Evolutionary conservation across 805 yeast species (phyloP).

Genomic region (Candida sonorensis): DNA sequence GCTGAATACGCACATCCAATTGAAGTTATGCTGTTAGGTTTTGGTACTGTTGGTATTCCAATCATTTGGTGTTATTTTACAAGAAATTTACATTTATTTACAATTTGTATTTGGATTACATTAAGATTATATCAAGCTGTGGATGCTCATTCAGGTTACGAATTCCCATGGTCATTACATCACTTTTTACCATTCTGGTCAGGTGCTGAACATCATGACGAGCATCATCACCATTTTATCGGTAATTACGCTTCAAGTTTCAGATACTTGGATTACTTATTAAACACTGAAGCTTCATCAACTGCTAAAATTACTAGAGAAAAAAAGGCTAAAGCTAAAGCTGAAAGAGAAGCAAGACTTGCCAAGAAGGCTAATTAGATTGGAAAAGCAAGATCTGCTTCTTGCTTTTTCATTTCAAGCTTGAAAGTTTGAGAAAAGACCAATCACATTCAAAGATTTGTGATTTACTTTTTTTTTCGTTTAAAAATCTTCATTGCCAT

Average conservation of each 20-base stretch:
- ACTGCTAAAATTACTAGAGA: conserved; percentile 74
- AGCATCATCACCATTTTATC: conserved; percentile 92
- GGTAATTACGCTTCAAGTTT: conserved; percentile 94
- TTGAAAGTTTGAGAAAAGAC: too few species aligned
- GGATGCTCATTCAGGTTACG: conserved; percentile 97
- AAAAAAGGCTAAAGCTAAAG: conserved; percentile 47
- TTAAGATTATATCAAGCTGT: conserved; percentile 92
- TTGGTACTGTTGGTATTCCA: conserved; percentile 96
- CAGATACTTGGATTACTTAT: conserved; percentile 90
- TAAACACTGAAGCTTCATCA: conserved; percentile 88
- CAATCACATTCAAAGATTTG: too few species aligned
- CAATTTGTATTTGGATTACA: conserved; percentile 84
- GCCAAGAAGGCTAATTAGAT: conserved; percentile 8
- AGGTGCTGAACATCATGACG: conserved; percentile 97
- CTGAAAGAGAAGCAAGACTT: conserved; percentile 38
- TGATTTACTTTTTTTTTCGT: too few species aligned
- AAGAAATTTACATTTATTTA: conserved; percentile 74
- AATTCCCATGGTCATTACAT: conserved; percentile 94
- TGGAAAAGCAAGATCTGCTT: too few species aligned
- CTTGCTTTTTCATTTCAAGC: too few species aligned
- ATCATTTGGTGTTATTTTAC: conserved; percentile 74
- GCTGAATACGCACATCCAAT: conserved; percentile 98
- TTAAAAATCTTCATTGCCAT: too few species aligned
- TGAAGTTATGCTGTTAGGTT: conserved; percentile 84
- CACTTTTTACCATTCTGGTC: conserved; percentile 96